Evolutionary conservation across 2,329 filamentous ascomycete genomes (phyloP).

Genomic region (Canariomyces notabilis): DNA sequence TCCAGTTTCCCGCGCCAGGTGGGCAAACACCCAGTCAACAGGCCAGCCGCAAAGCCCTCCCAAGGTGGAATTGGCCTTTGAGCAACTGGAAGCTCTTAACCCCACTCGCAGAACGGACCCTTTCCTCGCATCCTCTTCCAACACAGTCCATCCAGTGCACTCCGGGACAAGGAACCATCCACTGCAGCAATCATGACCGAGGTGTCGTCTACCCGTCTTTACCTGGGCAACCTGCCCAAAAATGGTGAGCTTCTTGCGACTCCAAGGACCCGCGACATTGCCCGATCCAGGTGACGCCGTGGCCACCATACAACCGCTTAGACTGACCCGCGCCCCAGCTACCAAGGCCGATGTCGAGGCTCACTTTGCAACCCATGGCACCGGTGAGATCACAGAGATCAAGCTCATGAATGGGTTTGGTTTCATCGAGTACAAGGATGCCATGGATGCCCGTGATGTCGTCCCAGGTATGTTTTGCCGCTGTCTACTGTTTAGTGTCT

Average conservation of each 20-base stretch:
- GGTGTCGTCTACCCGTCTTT: conserved; percentile 91
- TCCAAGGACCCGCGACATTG: neutral
- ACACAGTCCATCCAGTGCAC: conserved; percentile 9
- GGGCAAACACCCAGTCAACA: neutral
- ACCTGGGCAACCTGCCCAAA: conserved; percentile 95
- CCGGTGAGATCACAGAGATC: conserved; percentile 96
- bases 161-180: conserved; percentile 3
- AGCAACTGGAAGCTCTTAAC: neutral
- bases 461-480: conserved; percentile 68
- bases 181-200: conserved; percentile 61
- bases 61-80: too few relatives aligned
- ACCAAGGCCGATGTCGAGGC: conserved; percentile 95
- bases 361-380: conserved; percentile 93
- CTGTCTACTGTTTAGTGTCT: conserved; percentile 16
- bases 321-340: conserved; percentile 57
- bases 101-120: conserved; percentile 15
- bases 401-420: conserved; percentile 99
- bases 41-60: too few relatives aligned
- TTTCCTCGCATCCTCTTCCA: conserved; percentile 12
- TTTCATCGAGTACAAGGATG: conserved; percentile 99
- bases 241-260: conserved; percentile 62
- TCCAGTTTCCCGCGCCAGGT: neutral
- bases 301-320: neutral
- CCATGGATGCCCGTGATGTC: conserved; percentile 96
- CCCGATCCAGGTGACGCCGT: neutral